These are phyloP conservation scores for Tanacetum coccineum DNA, from an alignment of 129 eudicot genomes.

Conservation along the genomic window DNA sequence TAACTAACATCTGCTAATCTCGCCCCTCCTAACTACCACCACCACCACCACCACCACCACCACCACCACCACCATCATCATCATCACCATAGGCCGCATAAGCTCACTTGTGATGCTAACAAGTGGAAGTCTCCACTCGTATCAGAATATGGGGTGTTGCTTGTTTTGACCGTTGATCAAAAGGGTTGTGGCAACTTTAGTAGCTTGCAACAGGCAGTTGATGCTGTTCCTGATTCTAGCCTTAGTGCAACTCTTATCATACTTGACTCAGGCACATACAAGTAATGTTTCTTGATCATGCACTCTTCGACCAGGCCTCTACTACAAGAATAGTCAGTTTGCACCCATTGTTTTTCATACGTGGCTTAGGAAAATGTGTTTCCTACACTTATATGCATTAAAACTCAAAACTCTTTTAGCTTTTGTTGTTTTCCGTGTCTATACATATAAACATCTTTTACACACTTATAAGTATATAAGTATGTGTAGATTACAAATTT, in stretches of 20 bases:
- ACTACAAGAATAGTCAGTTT: neutral
- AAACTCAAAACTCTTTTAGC: no score
- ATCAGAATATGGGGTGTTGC: slow-evolving; percentile 42
- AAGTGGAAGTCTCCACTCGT: slow-evolving; percentile 58
- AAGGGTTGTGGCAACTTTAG: slow-evolving; percentile 80
- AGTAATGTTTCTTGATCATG: slow-evolving; percentile 32
- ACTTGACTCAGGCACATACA: slow-evolving; percentile 70
- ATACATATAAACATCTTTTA: neutral
- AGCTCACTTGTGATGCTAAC: slow-evolving; percentile 33
- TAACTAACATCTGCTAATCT: no score
- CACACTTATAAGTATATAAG: neutral
- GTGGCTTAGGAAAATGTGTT: no score
- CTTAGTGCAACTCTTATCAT: slow-evolving; percentile 49
- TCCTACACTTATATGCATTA: no score
- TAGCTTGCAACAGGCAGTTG: slow-evolving; percentile 78
- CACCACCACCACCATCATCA: slow-evolving; percentile 41
- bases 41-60: neutral
- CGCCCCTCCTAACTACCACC: no score
- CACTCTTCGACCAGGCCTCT: no score
- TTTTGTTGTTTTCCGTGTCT: no score
- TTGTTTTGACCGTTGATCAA: slow-evolving; percentile 53
- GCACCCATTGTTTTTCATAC: no score
- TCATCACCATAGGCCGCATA: slow-evolving; percentile 24
- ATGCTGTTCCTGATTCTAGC: slow-evolving; percentile 70
- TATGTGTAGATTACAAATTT: neutral